Base-by-base conservation (phyloP, 2,329 filamentous ascomycete species). In the Drechslera avenae region DNA sequence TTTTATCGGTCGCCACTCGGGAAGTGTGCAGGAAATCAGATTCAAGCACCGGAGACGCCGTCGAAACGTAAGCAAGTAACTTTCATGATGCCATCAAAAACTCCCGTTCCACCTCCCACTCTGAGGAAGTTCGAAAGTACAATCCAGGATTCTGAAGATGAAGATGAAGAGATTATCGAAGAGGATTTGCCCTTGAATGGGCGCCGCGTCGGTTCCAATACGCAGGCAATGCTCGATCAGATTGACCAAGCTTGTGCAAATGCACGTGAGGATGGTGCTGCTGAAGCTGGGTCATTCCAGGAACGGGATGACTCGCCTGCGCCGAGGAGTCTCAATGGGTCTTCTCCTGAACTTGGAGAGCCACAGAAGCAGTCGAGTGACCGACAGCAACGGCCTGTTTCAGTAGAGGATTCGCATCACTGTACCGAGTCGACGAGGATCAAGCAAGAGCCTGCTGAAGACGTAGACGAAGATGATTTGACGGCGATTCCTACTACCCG, bases 141-240 rank as follows among this genome's bases (percentile, higher is more conserved):
- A 3, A 67, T 73, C 14, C 63, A 59, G 23, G 69, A 73, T 40
- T 73, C 69, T 2, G 70, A 73, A 40, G 70, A 72, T 18, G 68
- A 71, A 40, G 59, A 59, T 18, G 65, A 58, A 10, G 61, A 56
- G n/a, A 16, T 62, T 6, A 54, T 62, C 14, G 64, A 68, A 34
- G 55, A 58, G 18, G 57, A 66, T 3, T n/a, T 39, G 2, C 18
- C 32, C 28, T 14, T 32, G 23, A 16, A 31, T 39, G 0, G 50
- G 52, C 2, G 17, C 28, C 6, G 28, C 40, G 7, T 68, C 13
- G 63, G 67, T 23, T 35, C 42, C 5, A 60, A 68, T 19, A 70
- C 66, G 0, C 68, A 71, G 51, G 59, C 61, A 5, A 55, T 70
- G 5, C 50, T 68, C 17, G 40, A 57, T 1, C 47, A 52, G 14